These are phyloP conservation scores for Centaurea solstitialis DNA, from an alignment of 129 eudicot genomes.

Conservation along the genomic window DNA sequence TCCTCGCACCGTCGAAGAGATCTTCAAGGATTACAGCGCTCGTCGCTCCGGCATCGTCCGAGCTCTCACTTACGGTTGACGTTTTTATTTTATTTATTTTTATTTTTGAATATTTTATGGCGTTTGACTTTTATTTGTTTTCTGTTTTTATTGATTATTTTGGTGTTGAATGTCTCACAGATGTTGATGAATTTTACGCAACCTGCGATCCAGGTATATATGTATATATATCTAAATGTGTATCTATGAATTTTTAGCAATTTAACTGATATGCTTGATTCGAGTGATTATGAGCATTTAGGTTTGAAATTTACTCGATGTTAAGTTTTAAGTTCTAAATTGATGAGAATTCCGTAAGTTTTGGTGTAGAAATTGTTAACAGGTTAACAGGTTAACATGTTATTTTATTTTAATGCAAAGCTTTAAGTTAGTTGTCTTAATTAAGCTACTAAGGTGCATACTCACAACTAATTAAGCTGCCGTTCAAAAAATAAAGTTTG, in stretches of 20 bases:
- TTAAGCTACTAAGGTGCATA: too few relatives aligned
- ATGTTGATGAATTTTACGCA: constrained; percentile 74
- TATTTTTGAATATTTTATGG: neutral
- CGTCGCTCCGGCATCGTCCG: constrained; percentile 76
- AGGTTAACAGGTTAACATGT: neutral
- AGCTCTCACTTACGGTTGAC: constrained; percentile 63
- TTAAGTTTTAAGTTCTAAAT: neutral
- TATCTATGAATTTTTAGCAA: neutral
- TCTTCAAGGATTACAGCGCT: constrained; percentile 74
- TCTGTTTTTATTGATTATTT: neutral
- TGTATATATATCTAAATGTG: neutral
- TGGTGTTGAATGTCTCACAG: constrained; percentile 34
- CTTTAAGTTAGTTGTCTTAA: too few relatives aligned
- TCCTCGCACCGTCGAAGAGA: constrained; percentile 89
- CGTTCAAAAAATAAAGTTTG: too few relatives aligned
- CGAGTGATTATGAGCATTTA: neutral
- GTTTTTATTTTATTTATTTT: neutral
- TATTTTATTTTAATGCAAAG: neutral
- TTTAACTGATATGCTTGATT: neutral
- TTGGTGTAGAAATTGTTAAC: neutral
- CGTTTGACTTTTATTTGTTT: constrained; percentile 1
- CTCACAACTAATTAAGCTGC: too few relatives aligned
- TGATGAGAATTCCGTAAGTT: neutral
- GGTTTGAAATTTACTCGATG: neutral
- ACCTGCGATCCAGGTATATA: constrained; percentile 81